Conservation (phyloP, 495 filamentous ascomycete species). For the Paragyromitra xinjiangensis region DNA sequence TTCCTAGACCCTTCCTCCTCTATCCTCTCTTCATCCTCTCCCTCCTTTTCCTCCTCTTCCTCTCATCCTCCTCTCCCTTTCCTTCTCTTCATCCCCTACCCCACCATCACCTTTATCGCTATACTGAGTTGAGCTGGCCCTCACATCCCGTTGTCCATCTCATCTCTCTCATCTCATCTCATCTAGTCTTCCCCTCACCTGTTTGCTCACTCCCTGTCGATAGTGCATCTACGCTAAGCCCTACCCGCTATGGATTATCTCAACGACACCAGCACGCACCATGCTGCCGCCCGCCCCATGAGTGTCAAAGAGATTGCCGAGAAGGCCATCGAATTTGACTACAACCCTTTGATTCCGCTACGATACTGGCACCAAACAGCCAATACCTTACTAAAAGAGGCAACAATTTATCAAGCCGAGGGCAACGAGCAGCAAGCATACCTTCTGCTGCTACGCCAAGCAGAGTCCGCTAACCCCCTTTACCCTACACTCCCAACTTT, state of each 20-base stretch:
- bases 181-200: conserved; percentile 11
- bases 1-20: not conserved
- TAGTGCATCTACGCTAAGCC: conserved; percentile 4
- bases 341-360: conserved; percentile 75
- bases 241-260: conserved; percentile 49
- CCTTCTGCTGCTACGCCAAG: conserved; percentile 83
- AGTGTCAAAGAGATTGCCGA: conserved; percentile 75
- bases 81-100: not conserved
- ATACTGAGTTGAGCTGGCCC: conserved; percentile 1
- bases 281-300: conserved; percentile 64
- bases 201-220: not conserved
- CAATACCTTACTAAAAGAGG: conserved; percentile 79
- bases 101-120: not conserved
- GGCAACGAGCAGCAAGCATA: conserved; percentile 87
- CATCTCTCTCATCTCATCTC: conserved; percentile 29
- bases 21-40: not conserved
- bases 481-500: not conserved
- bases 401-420: conserved; percentile 82
- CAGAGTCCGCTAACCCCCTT: conserved; percentile 58
- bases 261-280: conserved; percentile 39
- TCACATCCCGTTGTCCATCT: not conserved
- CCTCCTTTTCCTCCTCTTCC: not conserved
- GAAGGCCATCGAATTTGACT: conserved; percentile 78
- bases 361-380: conserved; percentile 85
- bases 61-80: not conserved